Evolutionary conservation across 805 yeast genomes (phyloP).

Genomic region (Vanderwaltozyma tropicalis): DNA sequence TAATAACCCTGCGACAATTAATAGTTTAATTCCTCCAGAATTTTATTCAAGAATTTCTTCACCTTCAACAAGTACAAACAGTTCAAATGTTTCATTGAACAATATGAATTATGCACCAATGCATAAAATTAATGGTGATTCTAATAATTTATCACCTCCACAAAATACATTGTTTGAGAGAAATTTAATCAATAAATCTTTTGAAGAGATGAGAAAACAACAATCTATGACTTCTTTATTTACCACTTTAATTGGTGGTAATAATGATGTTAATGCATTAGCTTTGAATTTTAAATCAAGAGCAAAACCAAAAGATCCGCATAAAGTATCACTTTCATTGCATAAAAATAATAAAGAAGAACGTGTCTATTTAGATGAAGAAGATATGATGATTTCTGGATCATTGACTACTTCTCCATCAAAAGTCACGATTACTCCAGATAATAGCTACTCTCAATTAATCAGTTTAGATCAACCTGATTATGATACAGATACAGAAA

Average conservation of each 20-base stretch:
- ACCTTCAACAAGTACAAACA: conserved; percentile 25
- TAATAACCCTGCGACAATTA: conserved; percentile 1
- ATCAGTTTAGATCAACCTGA: too few relatives aligned
- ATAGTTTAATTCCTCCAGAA: conserved; percentile 28
- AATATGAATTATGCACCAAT: conserved; percentile 4
- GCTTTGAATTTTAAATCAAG: conserved; percentile 15
- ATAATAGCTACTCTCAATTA: too few relatives aligned
- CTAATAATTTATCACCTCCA: background rate
- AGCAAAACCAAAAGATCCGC: conserved; percentile 6
- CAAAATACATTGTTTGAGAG: conserved; percentile 14
- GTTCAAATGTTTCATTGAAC: conserved; percentile 20
- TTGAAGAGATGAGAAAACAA: conserved; percentile 19
- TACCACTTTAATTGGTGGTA: conserved; percentile 12
- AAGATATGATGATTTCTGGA: conserved; percentile 26
- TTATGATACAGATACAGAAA: background rate
- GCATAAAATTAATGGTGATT: background rate
- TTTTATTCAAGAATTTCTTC: conserved; percentile 27
- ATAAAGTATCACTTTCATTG: conserved; percentile 3
- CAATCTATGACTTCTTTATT: conserved; percentile 9
- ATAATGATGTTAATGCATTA: conserved; percentile 9
- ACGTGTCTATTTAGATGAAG: conserved; percentile 19
- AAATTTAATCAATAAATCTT: conserved; percentile 21
- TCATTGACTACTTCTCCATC: too few relatives aligned
- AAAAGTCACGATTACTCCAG: too few relatives aligned
- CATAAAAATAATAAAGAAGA: conserved; percentile 1